Conservation (phyloP, 192 early-diverging fungal species). For the Linnemannia hyalina region DNA sequence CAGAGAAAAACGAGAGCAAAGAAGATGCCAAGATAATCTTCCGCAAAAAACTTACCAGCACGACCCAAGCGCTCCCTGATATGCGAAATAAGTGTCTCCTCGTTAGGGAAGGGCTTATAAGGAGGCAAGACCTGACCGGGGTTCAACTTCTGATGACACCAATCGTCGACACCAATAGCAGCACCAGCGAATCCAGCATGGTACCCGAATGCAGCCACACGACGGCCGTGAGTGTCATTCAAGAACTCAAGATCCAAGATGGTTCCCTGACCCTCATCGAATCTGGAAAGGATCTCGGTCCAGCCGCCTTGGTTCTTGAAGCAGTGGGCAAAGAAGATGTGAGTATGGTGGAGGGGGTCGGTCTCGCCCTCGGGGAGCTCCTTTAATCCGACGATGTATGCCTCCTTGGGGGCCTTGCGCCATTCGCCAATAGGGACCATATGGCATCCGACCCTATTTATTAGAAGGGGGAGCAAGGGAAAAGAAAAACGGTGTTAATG, state of each 20-base stretch:
- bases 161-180: constrained; percentile 92
- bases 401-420: constrained; percentile 89
- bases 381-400: constrained; percentile 97
- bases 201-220: constrained; percentile 98
- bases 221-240: constrained; percentile 83
- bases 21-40: background rate
- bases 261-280: constrained; percentile 86
- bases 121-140: constrained; percentile 72
- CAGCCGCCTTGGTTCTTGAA: constrained; percentile 97
- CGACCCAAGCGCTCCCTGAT: constrained; percentile 71
- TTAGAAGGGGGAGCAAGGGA: background rate
- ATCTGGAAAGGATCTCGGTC: constrained; percentile 89
- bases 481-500: background rate
- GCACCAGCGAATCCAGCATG: constrained; percentile 96
- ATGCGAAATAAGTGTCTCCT: constrained; percentile 80
- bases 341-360: constrained; percentile 89
- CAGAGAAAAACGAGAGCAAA: background rate
- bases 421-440: constrained; percentile 85
- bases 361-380: constrained; percentile 96
- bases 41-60: constrained; percentile 63
- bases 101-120: constrained; percentile 88
- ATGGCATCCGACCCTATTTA: constrained; percentile 81
- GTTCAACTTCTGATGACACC: constrained; percentile 84
- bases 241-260: constrained; percentile 97
- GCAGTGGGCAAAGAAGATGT: constrained; percentile 99